These are phyloP conservation scores for Clonostachys byssicola DNA, from an alignment of 2,329 filamentous ascomycete species.

Conservation along the genomic window DNA sequence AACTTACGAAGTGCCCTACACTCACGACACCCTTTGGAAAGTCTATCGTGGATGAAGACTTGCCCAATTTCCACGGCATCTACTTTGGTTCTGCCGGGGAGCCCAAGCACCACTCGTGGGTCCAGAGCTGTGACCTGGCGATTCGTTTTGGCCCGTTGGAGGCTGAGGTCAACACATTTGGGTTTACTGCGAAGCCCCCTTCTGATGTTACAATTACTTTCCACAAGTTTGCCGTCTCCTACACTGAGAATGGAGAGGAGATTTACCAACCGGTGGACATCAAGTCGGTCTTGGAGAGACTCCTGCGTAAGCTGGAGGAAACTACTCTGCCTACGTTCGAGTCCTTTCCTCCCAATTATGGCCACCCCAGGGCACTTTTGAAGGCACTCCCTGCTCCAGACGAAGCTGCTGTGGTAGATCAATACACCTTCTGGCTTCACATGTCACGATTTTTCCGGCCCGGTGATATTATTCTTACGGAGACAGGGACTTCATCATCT, in stretches of 20 bases:
- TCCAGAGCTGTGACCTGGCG: constrained; percentile 36
- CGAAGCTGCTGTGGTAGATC: constrained; percentile 46
- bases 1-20: constrained; percentile 71
- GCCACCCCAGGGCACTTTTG: constrained; percentile 49
- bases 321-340: no score
- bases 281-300: constrained; percentile 31
- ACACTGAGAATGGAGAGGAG: neutral
- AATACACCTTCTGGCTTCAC: constrained; percentile 76
- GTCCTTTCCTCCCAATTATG: constrained; percentile 62
- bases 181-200: constrained; percentile 27
- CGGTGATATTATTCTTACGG: constrained; percentile 76
- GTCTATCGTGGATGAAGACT: constrained; percentile 72
- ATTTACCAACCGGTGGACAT: no score
- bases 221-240: neutral
- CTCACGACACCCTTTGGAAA: constrained; percentile 94
- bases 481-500: constrained; percentile 85
- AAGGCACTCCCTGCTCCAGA: constrained; percentile 47
- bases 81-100: constrained; percentile 77
- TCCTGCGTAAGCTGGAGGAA: no score
- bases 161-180: constrained; percentile 39
- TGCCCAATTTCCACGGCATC: constrained; percentile 73
- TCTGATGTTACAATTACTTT: constrained; percentile 17
- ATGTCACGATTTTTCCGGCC: constrained; percentile 68
- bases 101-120: constrained; percentile 23
- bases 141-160: constrained; percentile 39